Evolutionary conservation across 2,329 filamentous ascomycete species (phyloP).

Genomic region (Clarireedia paspali): DNA sequence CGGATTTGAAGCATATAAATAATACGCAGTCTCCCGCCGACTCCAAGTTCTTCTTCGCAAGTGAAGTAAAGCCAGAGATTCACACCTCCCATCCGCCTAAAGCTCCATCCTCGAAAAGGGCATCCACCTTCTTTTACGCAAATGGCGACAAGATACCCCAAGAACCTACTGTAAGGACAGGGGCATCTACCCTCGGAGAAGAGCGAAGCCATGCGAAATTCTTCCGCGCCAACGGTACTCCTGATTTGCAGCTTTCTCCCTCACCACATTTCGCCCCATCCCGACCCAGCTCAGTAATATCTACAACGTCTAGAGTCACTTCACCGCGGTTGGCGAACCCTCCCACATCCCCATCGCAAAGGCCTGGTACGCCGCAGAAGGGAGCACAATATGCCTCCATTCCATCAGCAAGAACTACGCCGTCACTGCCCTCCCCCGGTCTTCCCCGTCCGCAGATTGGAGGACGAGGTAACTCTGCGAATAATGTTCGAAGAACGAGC

Average conservation of each 20-base stretch:
- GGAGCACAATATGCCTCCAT: constrained; percentile 24
- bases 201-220: constrained; percentile 49
- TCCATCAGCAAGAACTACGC: constrained; percentile 18
- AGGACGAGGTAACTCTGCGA: constrained; percentile 22
- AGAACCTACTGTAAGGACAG: constrained; percentile 25
- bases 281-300: constrained; percentile 39
- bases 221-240: constrained; percentile 64
- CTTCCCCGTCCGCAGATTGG: constrained; percentile 15
- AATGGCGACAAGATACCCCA: constrained; percentile 36
- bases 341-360: constrained; percentile 8
- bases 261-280: constrained; percentile 32
- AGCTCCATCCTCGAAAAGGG: constrained; percentile 15
- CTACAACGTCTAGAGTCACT: constrained; percentile 37
- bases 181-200: constrained; percentile 24
- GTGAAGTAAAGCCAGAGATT: constrained; percentile 50
- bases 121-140: constrained; percentile 44
- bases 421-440: constrained; percentile 19
- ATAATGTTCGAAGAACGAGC: constrained; percentile 18
- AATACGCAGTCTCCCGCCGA: constrained; percentile 29
- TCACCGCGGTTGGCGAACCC: constrained; percentile 32
- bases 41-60: constrained; percentile 88
- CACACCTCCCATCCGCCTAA: constrained; percentile 19
- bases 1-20: constrained; percentile 28
- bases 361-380: constrained; percentile 42
- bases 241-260: constrained; percentile 38